Evolutionary conservation across 2,329 filamentous ascomycete species (phyloP).

Genomic region (Anisogramma anomala): DNA sequence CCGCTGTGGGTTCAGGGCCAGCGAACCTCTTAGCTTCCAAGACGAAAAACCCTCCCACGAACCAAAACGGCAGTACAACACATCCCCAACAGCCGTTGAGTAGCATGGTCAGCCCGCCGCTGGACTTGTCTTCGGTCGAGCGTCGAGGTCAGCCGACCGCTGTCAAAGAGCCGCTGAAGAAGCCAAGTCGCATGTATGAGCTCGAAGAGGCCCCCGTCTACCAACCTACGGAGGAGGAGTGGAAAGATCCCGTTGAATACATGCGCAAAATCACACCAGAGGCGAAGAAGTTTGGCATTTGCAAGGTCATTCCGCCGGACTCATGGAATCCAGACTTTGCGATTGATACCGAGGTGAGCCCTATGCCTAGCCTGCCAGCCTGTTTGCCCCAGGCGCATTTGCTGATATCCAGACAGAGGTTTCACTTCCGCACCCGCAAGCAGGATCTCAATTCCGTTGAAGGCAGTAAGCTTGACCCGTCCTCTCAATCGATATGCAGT

Average conservation of each 20-base stretch:
- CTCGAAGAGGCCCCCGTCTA: conserved; percentile 86
- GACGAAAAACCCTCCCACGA: conserved; percentile 39
- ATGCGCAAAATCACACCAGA: conserved; percentile 85
- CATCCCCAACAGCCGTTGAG: conserved; percentile 43
- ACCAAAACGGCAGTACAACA: conserved; percentile 37
- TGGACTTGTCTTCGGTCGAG: conserved; percentile 85
- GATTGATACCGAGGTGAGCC: conserved; percentile 83
- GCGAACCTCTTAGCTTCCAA: conserved; percentile 27
- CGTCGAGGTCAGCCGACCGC: conserved; percentile 73
- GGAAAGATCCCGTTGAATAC: conserved; percentile 86
- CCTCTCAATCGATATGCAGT: conserved; percentile 23
- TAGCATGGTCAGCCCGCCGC: conserved; percentile 45
- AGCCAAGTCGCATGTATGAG: conserved; percentile 68
- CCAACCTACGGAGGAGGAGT: conserved; percentile 82
- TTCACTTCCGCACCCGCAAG: conserved; percentile 91
- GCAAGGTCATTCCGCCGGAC: conserved; percentile 90
- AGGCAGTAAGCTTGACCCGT: conserved; percentile 60
- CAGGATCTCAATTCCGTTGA: conserved; percentile 97
- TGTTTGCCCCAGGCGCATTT: not conserved
- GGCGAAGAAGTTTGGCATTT: conserved; percentile 77
- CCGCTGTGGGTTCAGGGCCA: conserved; percentile 27
- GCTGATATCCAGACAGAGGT: conserved; percentile 48
- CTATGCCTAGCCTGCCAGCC: not conserved
- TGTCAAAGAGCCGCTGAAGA: conserved; percentile 63
- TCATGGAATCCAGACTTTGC: conserved; percentile 91